Evolutionary conservation across 1,284 basidiomycete species (phyloP), one percentile per base, ranked within the genome.

Genomic region (Vanrija pseudolonga): DNA sequence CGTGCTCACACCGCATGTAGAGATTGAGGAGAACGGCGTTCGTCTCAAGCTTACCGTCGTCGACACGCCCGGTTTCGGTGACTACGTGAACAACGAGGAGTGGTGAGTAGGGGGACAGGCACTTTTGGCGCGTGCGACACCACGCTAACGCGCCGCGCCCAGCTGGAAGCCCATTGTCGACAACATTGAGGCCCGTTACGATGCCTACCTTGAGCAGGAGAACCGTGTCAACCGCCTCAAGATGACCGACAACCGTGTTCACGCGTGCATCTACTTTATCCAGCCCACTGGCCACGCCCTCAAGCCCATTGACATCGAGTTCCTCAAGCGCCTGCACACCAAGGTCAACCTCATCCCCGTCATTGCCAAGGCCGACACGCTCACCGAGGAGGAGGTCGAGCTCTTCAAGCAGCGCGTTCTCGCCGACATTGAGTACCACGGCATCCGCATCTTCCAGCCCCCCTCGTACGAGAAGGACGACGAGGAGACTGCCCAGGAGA

Each of bases 141-240:
- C 14, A 1, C 15, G 8, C 15, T 41, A 26, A 17, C 42, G 45
- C 19, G 24, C 42, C 18, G 43, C 18, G 43, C 15, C 17, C 37
- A 92, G 91, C 77, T 98, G 94, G 94, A 94, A 90, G 77, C 94
- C 94, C 50, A 95, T 98, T 62, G 83, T 96, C 38, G 92, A 96
- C 76, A 92, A 95, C 80, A 97, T 98, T 63, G 94, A 97, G 77
- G 85, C 89, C 40, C 88, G 94, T 50, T 97, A 95, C 68, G 94
- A 97, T 75, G 88, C 90, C 12, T 98, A 93, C 76, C 81, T 97
- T 62, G 94, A 97, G 76, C 93, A 96, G 77, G 94, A 98, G 80
- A 97, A 96, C 80, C 86, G 93, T 60, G 92, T 97, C 67, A 97
- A 97, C 81, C 82, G 76, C 28, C 59, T 65, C 42, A 74, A 74